Evolutionary conservation across 1,139 yeast species (phyloP).

Genomic region (Zygosaccharomyces pseudobailii): DNA sequence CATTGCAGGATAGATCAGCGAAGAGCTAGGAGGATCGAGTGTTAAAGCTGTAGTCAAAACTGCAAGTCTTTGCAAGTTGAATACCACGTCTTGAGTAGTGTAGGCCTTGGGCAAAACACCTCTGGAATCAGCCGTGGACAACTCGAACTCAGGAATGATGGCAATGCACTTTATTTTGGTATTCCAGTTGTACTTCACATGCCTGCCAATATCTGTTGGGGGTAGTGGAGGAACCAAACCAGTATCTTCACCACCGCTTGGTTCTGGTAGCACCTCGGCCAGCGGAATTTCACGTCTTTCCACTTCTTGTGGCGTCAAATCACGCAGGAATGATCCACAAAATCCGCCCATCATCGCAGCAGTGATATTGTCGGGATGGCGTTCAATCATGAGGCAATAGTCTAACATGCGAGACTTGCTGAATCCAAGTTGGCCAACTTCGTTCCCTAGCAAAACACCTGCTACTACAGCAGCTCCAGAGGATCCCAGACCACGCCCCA

Average conservation of each 20-base stretch:
- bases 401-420: conserved; percentile 82
- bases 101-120: conserved; percentile 81
- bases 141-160: conserved; percentile 89
- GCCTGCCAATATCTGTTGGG: conserved; percentile 84
- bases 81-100: conserved; percentile 77
- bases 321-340: conserved; percentile 89
- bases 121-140: conserved; percentile 86
- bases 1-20: conserved; percentile 88
- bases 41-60: conserved; percentile 80
- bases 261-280: conserved; percentile 75
- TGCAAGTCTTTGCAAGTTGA: conserved; percentile 76
- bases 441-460: conserved; percentile 89
- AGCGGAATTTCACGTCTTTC: conserved; percentile 77
- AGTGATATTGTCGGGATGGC: conserved; percentile 97
- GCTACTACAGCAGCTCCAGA: conserved; percentile 99
- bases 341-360: conserved; percentile 99
- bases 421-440: conserved; percentile 67
- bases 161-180: conserved; percentile 79
- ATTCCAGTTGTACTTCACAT: conserved; percentile 81
- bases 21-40: conserved; percentile 73
- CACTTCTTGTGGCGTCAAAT: conserved; percentile 63
- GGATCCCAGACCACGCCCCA: conserved; percentile 95
- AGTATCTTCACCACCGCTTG: conserved; percentile 62
- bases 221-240: conserved; percentile 73
- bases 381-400: conserved; percentile 92